Conservation (phyloP, 2,329 filamentous ascomycete species). For the Cercospora sp. region DNA sequence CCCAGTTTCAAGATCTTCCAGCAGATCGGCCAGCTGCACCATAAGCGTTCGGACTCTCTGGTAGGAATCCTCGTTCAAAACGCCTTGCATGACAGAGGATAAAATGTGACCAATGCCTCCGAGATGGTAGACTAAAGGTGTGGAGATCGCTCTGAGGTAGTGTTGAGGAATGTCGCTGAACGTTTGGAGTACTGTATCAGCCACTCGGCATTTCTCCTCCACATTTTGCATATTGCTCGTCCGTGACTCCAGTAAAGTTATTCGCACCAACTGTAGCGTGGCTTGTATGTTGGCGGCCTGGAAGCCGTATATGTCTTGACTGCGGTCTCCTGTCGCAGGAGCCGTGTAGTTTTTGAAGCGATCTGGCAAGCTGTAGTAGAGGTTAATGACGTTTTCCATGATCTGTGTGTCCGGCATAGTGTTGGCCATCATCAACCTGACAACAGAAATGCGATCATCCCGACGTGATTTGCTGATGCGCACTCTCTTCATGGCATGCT, state of each 20-base stretch:
- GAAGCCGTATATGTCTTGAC: slow-evolving; percentile 48
- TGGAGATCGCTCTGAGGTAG: slow-evolving; percentile 52
- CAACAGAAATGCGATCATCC: slow-evolving; percentile 30
- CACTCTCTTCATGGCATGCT: slow-evolving; percentile 48
- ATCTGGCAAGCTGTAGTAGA: slow-evolving; percentile 37
- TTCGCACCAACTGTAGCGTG: slow-evolving; percentile 52
- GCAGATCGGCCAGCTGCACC: slow-evolving; percentile 49
- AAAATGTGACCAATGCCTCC: slow-evolving; percentile 53
- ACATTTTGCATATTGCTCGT: slow-evolving; percentile 32
- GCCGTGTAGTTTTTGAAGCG: slow-evolving; percentile 36
- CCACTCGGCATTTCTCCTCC: slow-evolving; percentile 50
- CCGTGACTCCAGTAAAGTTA: slow-evolving; percentile 43
- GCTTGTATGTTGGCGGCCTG: slow-evolving; percentile 55
- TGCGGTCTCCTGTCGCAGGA: slow-evolving; percentile 38
- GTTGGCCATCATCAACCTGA: slow-evolving; percentile 32
- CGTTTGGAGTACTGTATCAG: slow-evolving; percentile 47
- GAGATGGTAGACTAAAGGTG: slow-evolving; percentile 53
- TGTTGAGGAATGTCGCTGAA: slow-evolving; percentile 48
- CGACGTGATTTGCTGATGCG: slow-evolving; percentile 26
- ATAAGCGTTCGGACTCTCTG: slow-evolving; percentile 46
- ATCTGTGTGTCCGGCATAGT: slow-evolving; percentile 33
- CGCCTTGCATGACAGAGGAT: slow-evolving; percentile 50
- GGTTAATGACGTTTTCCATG: slow-evolving; percentile 32
- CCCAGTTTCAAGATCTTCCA: slow-evolving; percentile 47
- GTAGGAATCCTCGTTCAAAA: slow-evolving; percentile 47